Conservation (phyloP, 805 yeast species). For the Saccharomycopsis sp. region DNA sequence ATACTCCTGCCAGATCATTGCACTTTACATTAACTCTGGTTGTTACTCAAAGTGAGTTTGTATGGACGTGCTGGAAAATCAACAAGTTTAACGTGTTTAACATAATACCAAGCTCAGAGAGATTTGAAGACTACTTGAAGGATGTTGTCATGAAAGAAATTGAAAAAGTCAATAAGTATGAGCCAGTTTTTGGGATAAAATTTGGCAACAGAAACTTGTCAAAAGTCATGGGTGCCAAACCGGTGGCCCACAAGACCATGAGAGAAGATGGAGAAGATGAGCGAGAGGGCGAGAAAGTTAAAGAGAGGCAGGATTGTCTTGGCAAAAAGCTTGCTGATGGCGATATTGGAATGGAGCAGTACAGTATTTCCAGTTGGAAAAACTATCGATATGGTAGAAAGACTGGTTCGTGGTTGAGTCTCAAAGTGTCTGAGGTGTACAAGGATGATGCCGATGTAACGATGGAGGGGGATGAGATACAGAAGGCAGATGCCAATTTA, state of each 20-base stretch:
- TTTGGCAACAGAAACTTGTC: constrained; percentile 19
- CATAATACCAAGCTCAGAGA: neutral
- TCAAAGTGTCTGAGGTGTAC: neutral
- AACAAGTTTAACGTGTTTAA: constrained; percentile 11
- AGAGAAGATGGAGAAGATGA: too few species aligned
- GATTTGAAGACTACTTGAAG: too few species aligned
- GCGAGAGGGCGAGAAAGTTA: too few species aligned
- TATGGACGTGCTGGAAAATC: constrained; percentile 16
- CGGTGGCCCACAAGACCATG: too few species aligned
- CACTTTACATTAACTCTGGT: constrained; percentile 6
- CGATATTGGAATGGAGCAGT: neutral
- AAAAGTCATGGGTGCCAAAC: constrained; percentile 8
- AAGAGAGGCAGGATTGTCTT: too few species aligned
- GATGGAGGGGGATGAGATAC: too few species aligned
- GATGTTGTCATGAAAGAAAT: neutral
- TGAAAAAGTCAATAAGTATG: neutral
- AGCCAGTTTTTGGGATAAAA: constrained; percentile 13
- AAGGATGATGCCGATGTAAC: too few species aligned
- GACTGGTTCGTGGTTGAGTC: constrained; percentile 7
- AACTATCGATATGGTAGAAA: constrained; percentile 7
- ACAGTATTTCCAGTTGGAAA: constrained; percentile 9
- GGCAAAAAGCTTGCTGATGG: neutral
- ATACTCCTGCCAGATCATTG: constrained; percentile 8
- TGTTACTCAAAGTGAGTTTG: constrained; percentile 3
- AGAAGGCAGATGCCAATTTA: constrained; percentile 5